phyloP scores from a whole-genome alignment of 164 flowering plant genomes.

The Annona squamosa region DNA sequence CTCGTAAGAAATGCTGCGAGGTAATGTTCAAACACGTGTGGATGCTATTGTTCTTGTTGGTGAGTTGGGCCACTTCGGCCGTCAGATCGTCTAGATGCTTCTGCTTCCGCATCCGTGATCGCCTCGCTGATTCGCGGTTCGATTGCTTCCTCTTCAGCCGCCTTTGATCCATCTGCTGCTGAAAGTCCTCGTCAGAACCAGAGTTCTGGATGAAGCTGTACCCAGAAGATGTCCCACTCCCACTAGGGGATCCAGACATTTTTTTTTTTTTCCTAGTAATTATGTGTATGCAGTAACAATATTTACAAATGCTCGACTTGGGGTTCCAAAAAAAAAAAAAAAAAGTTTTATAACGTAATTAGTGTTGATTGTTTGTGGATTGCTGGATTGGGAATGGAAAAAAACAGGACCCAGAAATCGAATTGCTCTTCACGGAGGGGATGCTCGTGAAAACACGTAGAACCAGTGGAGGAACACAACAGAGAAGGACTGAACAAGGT shows the following conservation, averaged over 20 bases:
- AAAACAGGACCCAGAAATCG: conserved; percentile 5
- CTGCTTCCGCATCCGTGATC: conserved; percentile 81
- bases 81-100: conserved; percentile 71
- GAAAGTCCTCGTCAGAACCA: conserved; percentile 38
- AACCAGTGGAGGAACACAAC: conserved; percentile 94
- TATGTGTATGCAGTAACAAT: background rate
- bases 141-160: conserved; percentile 77
- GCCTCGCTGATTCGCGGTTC: conserved; percentile 86
- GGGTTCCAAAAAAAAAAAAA: background rate
- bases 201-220: conserved; percentile 28
- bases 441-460: conserved; percentile 71
- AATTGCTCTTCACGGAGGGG: background rate
- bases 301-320: conserved; percentile 1
- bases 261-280: background rate
- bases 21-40: conserved; percentile 36
- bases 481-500: conserved; percentile 83
- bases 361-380: background rate
- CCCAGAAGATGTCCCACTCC: conserved; percentile 44
- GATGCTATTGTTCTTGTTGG: conserved; percentile 50
- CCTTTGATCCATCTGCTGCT: conserved; percentile 47
- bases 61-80: conserved; percentile 44
- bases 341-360: conserved; percentile 1
- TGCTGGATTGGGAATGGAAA: background rate
- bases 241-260: conserved; percentile 30
- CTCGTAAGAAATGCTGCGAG: conserved; percentile 37